Percentiles rank a stretch among this genome's conserved stretches.
Conservation (phyloP, 2,329 filamentous ascomycete species). For the Blumeriella jaapii region DNA sequence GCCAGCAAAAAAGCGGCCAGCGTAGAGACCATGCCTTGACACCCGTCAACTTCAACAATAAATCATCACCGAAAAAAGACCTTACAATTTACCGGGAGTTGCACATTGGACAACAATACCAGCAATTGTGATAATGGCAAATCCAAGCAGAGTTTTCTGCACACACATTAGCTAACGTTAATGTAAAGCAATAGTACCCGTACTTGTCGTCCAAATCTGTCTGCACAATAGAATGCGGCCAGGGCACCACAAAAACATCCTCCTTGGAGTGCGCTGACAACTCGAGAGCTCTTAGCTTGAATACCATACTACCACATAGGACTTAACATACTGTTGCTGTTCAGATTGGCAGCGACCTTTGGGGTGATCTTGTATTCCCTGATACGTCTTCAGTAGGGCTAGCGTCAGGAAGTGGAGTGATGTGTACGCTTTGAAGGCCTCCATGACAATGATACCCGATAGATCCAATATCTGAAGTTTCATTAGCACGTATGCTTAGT, state of each 20-base stretch:
- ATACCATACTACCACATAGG: not conserved
- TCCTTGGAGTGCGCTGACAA: conserved; percentile 60
- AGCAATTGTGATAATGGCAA: conserved; percentile 44
- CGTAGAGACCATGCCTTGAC: conserved; percentile 48
- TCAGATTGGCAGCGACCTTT: conserved; percentile 36
- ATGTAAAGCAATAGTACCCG: not conserved
- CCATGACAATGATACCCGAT: conserved; percentile 66
- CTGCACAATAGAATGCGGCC: conserved; percentile 31
- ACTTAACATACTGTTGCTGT: conserved; percentile 34
- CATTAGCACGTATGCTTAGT: not conserved
- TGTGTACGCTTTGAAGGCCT: conserved; percentile 43
- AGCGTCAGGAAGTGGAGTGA: not conserved
- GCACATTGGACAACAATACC: conserved; percentile 55
- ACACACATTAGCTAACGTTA: not conserved
- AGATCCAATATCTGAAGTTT: conserved; percentile 41
- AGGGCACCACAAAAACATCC: conserved; percentile 57
- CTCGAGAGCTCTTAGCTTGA: conserved; percentile 18
- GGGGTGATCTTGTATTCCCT: conserved; percentile 29
- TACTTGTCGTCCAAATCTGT: conserved; percentile 24
- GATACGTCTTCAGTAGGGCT: conserved; percentile 32
- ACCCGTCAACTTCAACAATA: no score
- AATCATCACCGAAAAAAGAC: no score
- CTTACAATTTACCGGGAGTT: conserved; percentile 42
- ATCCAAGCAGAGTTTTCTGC: conserved; percentile 36
- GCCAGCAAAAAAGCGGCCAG: conserved; percentile 45